A percentile compares a stretch with the other conserved stretches of the same genome.
phyloP scores from a whole-genome alignment of 352 stramenopile species.

The Phytopythium mirpurense region DNA sequence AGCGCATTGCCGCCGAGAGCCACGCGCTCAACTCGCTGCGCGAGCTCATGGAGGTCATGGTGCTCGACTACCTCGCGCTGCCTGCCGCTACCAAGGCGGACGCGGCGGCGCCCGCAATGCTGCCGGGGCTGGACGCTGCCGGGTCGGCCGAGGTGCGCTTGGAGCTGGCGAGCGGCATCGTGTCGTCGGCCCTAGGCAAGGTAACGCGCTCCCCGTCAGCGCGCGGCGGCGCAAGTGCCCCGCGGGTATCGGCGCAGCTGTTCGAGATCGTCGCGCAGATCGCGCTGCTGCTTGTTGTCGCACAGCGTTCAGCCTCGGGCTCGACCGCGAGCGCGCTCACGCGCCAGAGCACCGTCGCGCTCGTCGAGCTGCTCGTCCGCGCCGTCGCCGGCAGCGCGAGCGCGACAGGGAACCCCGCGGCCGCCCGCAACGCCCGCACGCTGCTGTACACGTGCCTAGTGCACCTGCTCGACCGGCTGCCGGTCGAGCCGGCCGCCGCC shows the following conservation, averaged over 20 bases:
- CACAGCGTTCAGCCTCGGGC: slow-evolving; percentile 20
- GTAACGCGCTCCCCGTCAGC: slow-evolving; percentile 40
- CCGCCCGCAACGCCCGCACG: slow-evolving; percentile 68
- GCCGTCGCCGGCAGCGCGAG: slow-evolving; percentile 53
- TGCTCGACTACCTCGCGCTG: slow-evolving; percentile 65
- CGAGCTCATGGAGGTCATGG: slow-evolving; percentile 73
- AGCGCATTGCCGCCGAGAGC: slow-evolving; percentile 74
- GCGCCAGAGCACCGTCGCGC: slow-evolving; percentile 34
- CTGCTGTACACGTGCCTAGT: slow-evolving; percentile 76
- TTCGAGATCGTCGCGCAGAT: slow-evolving; percentile 75
- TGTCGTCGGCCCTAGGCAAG: slow-evolving; percentile 55
- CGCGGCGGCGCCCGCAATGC: slow-evolving; percentile 33
- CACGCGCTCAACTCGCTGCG: slow-evolving; percentile 73
- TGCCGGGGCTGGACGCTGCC: slow-evolving; percentile 55
- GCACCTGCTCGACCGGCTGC: slow-evolving; percentile 45
- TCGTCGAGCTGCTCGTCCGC: slow-evolving; percentile 61
- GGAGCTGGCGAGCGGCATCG: slow-evolving; percentile 61
- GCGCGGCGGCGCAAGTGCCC: neutral
- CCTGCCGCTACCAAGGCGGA: slow-evolving; percentile 15
- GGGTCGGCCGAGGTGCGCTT: slow-evolving; percentile 49
- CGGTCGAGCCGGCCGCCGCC: neutral
- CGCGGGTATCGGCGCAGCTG: slow-evolving; percentile 47
- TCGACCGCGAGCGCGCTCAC: slow-evolving; percentile 17
- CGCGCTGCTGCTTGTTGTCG: slow-evolving; percentile 44
- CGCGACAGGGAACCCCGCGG: slow-evolving; percentile 63